A percentile compares a stretch with the other conserved stretches of the same genome.
phyloP scores from a whole-genome alignment of 768 basidiomycete genomes.

The Amanita brunnescens region DNA sequence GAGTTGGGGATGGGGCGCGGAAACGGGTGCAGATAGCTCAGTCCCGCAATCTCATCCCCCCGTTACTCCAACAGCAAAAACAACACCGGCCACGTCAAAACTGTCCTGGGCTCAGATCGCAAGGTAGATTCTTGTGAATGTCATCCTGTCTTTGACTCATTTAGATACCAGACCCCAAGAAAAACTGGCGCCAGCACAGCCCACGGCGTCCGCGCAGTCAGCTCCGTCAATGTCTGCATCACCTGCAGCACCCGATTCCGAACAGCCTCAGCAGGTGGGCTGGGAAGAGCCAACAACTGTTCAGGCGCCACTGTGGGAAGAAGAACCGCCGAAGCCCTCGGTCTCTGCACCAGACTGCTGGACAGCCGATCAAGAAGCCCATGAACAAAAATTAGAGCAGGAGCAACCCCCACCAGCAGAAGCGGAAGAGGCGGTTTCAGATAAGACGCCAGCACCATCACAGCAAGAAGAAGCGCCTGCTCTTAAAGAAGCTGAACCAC shows the following conservation, averaged over 20 bases:
- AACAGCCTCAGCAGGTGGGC: conserved; percentile 28
- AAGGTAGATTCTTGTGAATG: conserved; percentile 31
- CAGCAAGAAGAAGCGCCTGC: not conserved
- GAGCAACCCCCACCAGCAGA: conserved; percentile 11
- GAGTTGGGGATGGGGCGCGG: conserved; percentile 26
- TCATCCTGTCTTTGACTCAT: not conserved
- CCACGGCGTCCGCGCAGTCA: conserved; percentile 25
- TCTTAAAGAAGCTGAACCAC: conserved; percentile 16
- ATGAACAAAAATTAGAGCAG: conserved; percentile 13
- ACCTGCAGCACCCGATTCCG: conserved; percentile 9
- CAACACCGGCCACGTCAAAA: conserved; percentile 67
- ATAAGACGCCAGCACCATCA: not conserved
- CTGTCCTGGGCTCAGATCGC: conserved; percentile 85
- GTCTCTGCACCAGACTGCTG: conserved; percentile 25
- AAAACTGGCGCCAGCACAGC: conserved; percentile 38
- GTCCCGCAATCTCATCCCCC: conserved; percentile 19
- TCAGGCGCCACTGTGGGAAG: conserved; percentile 63
- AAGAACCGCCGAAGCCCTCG: conserved; percentile 41
- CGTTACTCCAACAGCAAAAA: conserved; percentile 34
- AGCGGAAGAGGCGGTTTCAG: conserved; percentile 1
- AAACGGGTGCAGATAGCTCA: conserved; percentile 31
- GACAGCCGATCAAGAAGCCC: conserved; percentile 19
- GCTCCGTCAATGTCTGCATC: conserved; percentile 8
- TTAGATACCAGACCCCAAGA: conserved; percentile 45
- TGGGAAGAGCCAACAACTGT: conserved; percentile 73